Conservation (phyloP, 176 grass and related monocot species). For the Triticum monococcum region DNA sequence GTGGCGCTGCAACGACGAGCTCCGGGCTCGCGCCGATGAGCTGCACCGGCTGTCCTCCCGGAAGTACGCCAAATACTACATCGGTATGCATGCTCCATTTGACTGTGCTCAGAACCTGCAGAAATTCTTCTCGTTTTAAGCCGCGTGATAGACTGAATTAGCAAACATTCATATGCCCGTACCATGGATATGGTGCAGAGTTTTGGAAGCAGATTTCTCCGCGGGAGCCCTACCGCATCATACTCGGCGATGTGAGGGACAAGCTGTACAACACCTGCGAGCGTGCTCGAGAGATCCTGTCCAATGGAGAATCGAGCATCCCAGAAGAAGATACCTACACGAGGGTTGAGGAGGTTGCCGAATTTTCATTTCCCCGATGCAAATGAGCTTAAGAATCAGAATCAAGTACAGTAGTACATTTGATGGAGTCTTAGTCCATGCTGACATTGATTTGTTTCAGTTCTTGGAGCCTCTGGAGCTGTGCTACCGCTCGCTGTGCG, state of each 20-base stretch:
- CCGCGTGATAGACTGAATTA: neutral
- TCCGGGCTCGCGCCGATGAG: slow-evolving; percentile 53
- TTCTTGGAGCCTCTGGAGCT: slow-evolving; percentile 84
- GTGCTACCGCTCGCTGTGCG: slow-evolving; percentile 71
- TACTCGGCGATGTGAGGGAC: slow-evolving; percentile 77
- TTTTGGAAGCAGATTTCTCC: slow-evolving; percentile 79
- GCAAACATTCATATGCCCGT: neutral
- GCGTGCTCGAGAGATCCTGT: slow-evolving; percentile 54
- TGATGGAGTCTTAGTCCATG: neutral
- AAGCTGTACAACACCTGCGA: slow-evolving; percentile 82
- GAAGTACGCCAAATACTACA: slow-evolving; percentile 78
- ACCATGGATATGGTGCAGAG: slow-evolving; percentile 40
- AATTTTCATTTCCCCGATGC: neutral
- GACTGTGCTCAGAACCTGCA: neutral
- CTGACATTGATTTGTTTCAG: slow-evolving; percentile 1
- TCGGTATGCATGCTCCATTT: slow-evolving; percentile 15
- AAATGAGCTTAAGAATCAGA: neutral
- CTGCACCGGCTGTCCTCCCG: slow-evolving; percentile 38
- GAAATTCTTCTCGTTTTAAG: too few species aligned
- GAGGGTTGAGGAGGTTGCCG: slow-evolving; percentile 55
- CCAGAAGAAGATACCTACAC: slow-evolving; percentile 50
- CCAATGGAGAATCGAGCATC: slow-evolving; percentile 52
- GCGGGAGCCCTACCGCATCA: slow-evolving; percentile 66
- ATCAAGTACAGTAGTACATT: neutral
- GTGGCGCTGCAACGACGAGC: slow-evolving; percentile 76